Base-by-base conservation (phyloP, 805 yeast species). In the Yamadazyma akitaensis region DNA sequence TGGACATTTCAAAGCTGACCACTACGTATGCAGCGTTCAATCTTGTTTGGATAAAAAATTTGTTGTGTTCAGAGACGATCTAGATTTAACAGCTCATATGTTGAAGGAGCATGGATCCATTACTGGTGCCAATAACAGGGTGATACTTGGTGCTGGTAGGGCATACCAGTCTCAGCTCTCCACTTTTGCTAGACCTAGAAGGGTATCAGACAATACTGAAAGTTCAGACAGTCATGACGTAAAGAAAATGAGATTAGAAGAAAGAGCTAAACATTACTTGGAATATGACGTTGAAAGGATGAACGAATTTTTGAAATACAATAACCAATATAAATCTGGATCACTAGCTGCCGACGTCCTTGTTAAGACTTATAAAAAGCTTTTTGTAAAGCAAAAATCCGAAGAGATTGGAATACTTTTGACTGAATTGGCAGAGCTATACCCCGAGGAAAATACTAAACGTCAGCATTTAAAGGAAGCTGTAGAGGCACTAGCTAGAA, bases 51-150 rank as follows among this genome's bases (percentile, higher is more conserved):
- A 91, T 46, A 82, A 86, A 63, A 87, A 88, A 61, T 92, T 94
- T 67, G 94, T 94, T 18, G 99, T 92, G 1, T 94, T 94, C 61
- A 78, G 84, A 18, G 92, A 89, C 51, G 94, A 87, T 44, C 65
- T 90, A 46, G 97, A 90, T 55, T 72, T 94, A 44, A 84, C 86
- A 45, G 91, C 95, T 1, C 99, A 94, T 64, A 84, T 89, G 82
- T 65, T 89, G 40, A 79, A 81, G 53, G 92, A 85, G 55, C 99
- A 94, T 64, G 81, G 86, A 2, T 77, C 78, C 5, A 53, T 84
- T 2, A 67, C 75, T 37, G 64, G 65, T 8, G 81, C 79, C 12
- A 70, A 66, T 24, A 73, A 73, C 38, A 65, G 68, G 40, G 60
- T 72, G 12, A 61, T 77, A 3, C 57, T 68, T 44, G 76, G 79